Evolutionary conservation across 176 grass and related monocot species (phyloP), one percentile per base, ranked within the genome.

Genomic region (Elaeis guineensis): DNA sequence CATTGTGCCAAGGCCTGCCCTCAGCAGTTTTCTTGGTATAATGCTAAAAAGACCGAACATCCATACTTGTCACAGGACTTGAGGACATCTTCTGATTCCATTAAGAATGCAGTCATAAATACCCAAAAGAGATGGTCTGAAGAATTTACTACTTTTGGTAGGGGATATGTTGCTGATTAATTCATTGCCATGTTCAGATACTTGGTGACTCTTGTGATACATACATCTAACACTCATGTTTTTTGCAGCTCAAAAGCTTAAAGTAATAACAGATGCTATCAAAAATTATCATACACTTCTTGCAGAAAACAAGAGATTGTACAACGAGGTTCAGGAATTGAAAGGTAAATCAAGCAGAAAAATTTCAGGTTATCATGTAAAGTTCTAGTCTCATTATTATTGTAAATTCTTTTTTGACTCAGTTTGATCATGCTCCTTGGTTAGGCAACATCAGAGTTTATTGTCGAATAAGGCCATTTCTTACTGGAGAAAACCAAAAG

Each of bases 401-500:
- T 2, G 6, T 39, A 39, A 39, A 39, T 12, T 1, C 35, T 12
- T 39, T 39, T 39, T 39, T 39, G 35, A 39, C 35, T 39, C 6
- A 12, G 35, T 39, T 12, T 39, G 35, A 39, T 39, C 35, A 12
- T 39, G 35, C 35, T 39, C 35, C 35, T 39, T 39, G 35, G 35
- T 39, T 39, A 92, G 93, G 93, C 79, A 92, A 91, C 75, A 92
- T 97, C 64, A 89, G 93, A 72, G 93, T 91, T 44, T 89, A 81
- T 55, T 97, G 93, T 58, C 81, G 93, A 50, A 80, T 97, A 76
- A 91, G 81, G 75, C 87, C 93, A 61, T 91, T 83, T 80, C 87
- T 69, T 60, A 62, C 87, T 50, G 76, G 67, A 23, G 81, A 97
- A 67, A 73, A 89, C 55, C 59, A 66, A 44, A 85, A 63, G 16